phyloP scores from a whole-genome alignment of 2,329 filamentous ascomycete genomes.

The Clarireedia monteithiana region DNA sequence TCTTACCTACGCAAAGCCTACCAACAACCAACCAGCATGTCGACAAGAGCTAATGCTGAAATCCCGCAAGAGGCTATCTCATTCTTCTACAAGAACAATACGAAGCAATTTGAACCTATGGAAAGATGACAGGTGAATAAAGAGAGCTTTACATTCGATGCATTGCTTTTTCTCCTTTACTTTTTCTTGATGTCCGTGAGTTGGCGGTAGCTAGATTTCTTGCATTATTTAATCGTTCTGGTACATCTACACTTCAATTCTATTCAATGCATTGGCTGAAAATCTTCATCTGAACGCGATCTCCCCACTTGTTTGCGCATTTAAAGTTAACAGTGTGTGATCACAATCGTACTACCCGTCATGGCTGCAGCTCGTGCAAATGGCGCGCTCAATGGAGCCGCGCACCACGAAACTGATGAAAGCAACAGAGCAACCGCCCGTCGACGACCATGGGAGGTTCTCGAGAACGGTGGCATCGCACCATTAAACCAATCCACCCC shows the following conservation, averaged over 20 bases:
- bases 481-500: not conserved
- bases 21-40: no score
- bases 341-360: not conserved
- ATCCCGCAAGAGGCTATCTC: not conserved
- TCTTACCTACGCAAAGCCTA: no score
- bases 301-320: no score
- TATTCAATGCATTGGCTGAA: not conserved
- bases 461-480: constrained; percentile 12
- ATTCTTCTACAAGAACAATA: not conserved
- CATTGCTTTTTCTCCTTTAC: not conserved
- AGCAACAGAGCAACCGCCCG: not conserved
- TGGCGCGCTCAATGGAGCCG: not conserved
- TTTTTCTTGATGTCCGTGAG: not conserved
- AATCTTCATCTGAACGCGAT: not conserved
- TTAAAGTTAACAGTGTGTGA: not conserved
- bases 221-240: not conserved
- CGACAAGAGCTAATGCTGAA: no score
- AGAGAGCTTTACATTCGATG: not conserved
- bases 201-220: not conserved
- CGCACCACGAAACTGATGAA: not conserved
- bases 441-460: constrained; percentile 7
- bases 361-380: not conserved
- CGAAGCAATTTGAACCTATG: not conserved
- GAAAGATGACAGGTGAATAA: not conserved
- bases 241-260: not conserved